phyloP scores from a whole-genome alignment of 176 grass and related monocot genomes.

The Phragmites australis region DNA sequence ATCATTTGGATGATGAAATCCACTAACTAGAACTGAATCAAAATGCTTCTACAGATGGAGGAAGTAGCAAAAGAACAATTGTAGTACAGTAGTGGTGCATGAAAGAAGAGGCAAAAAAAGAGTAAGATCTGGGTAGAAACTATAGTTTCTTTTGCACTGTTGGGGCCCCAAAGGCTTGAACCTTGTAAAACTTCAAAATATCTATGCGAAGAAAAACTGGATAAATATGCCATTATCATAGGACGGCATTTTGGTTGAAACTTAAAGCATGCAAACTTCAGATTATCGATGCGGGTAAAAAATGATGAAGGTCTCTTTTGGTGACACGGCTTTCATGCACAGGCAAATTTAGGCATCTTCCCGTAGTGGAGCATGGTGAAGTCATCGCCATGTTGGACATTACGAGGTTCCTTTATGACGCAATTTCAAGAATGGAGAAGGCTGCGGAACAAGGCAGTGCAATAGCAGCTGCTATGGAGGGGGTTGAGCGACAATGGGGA shows the following conservation, averaged over 20 bases:
- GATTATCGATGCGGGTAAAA: no score
- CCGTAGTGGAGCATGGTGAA: slow-evolving; percentile 76
- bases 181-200: neutral
- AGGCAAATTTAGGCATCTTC: slow-evolving; percentile 97
- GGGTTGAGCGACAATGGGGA: slow-evolving; percentile 59
- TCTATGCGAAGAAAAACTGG: neutral
- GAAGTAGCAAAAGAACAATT: neutral
- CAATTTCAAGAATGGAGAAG: slow-evolving; percentile 89
- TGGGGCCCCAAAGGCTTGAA: neutral
- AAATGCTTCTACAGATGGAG: neutral
- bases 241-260: neutral
- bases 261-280: neutral
- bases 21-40: neutral
- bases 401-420: slow-evolving; percentile 76
- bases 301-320: neutral
- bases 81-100: neutral
- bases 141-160: neutral
- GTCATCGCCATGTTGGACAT: slow-evolving; percentile 89
- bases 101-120: neutral
- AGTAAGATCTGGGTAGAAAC: neutral
- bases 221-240: neutral
- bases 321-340: slow-evolving; percentile 21
- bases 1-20: neutral
- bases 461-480: slow-evolving; percentile 75
- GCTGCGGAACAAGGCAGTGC: slow-evolving; percentile 77